A percentile compares a stretch with the other conserved stretches of the same genome.
phyloP scores from a whole-genome alignment of 768 basidiomycete species.

The Clitopilus hobsonii region DNA sequence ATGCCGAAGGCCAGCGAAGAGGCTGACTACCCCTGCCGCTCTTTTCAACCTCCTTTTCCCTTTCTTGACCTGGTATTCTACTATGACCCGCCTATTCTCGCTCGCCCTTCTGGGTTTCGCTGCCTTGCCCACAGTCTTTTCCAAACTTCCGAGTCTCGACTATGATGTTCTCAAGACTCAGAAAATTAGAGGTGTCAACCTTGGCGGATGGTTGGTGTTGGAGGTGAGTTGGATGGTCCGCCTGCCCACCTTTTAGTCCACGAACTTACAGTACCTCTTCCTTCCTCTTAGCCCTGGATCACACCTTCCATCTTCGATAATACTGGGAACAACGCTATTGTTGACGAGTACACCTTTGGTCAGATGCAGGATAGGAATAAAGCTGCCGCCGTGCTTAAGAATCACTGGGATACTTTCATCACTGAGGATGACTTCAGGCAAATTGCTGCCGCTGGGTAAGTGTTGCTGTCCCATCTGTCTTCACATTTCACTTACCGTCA shows the following conservation, averaged over 20 bases:
- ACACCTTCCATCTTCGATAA: slow-evolving; percentile 69
- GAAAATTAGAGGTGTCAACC: slow-evolving; percentile 80
- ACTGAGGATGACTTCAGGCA: slow-evolving; percentile 54
- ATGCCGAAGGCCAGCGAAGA: not conserved
- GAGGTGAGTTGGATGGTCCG: slow-evolving; percentile 26
- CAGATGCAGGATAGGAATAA: slow-evolving; percentile 39
- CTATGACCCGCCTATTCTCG: slow-evolving; percentile 9
- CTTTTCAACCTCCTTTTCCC: not conserved
- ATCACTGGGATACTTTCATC: slow-evolving; percentile 67
- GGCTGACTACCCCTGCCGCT: not conserved
- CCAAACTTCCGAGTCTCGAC: slow-evolving; percentile 27
- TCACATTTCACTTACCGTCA: slow-evolving; percentile 59
- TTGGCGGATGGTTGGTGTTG: slow-evolving; percentile 57
- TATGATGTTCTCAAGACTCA: slow-evolving; percentile 62
- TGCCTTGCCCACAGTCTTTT: slow-evolving; percentile 23
- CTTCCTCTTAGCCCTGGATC: slow-evolving; percentile 59
- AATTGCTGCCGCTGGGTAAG: slow-evolving; percentile 73
- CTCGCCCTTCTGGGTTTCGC: slow-evolving; percentile 16
- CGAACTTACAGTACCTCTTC: slow-evolving; percentile 8
- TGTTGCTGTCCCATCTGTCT: slow-evolving; percentile 29
- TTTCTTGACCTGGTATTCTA: not conserved
- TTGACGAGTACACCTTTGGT: slow-evolving; percentile 66
- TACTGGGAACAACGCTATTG: slow-evolving; percentile 48
- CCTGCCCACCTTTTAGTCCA: not conserved
- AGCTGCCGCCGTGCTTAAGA: slow-evolving; percentile 37